These are phyloP conservation scores for Haplosporangium gracile DNA, from an alignment of 192 early-diverging fungal genomes.

Conservation along the genomic window DNA sequence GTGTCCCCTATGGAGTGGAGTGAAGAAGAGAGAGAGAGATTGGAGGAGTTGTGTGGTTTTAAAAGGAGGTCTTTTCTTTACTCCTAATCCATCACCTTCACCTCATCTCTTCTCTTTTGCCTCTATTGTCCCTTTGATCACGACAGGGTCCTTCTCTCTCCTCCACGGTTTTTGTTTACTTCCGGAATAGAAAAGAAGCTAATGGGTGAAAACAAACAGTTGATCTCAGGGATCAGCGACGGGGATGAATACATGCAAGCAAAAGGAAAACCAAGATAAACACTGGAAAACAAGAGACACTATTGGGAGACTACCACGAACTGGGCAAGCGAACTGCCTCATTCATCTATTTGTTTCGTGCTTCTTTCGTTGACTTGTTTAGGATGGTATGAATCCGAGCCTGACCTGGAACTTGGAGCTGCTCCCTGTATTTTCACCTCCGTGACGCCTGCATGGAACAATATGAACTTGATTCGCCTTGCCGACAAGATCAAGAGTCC, in stretches of 20 bases:
- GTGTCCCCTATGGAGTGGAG: too few species aligned
- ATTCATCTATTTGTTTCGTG: neutral
- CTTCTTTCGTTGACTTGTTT: neutral
- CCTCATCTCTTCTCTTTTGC: neutral
- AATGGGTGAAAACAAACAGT: neutral
- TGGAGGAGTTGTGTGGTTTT: neutral
- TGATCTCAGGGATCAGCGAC: neutral
- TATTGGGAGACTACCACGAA: neutral
- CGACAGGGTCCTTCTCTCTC: neutral
- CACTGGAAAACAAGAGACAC: neutral
- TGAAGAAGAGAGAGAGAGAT: too few species aligned
- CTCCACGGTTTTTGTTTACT: neutral
- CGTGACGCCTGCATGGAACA: conserved; percentile 87
- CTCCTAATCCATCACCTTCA: neutral
- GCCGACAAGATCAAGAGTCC: conserved; percentile 82
- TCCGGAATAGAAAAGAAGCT: neutral
- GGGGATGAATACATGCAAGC: neutral
- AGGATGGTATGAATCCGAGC: conserved; percentile 77
- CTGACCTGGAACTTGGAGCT: conserved; percentile 56
- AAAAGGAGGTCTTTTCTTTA: neutral
- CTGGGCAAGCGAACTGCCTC: neutral
- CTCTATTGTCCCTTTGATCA: neutral
- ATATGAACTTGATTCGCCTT: conserved; percentile 78
- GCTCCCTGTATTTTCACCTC: conserved; percentile 86
- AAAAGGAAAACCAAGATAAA: neutral